These are phyloP conservation scores for Boletales sp. DNA, from an alignment of 768 basidiomycete species.

Conservation along the genomic window DNA sequence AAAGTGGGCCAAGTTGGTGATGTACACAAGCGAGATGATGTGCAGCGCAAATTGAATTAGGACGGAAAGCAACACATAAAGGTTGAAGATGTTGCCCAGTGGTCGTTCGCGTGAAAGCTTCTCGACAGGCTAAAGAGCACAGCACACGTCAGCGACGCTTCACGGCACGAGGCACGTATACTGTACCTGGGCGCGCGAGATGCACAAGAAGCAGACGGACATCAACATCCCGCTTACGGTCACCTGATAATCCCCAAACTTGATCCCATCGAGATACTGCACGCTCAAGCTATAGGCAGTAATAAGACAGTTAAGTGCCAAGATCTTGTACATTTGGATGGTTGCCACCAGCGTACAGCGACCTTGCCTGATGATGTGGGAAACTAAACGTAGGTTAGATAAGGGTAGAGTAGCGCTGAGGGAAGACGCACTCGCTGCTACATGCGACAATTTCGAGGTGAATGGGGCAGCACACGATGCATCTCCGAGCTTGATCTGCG, in stretches of 20 bases:
- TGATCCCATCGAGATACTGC: slow-evolving; percentile 97
- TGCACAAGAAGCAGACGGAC: slow-evolving; percentile 98
- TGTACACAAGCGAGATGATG: slow-evolving; percentile 86
- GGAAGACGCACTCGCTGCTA: slow-evolving; percentile 77
- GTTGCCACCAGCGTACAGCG: slow-evolving; percentile 98
- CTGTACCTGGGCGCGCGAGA: slow-evolving; percentile 91
- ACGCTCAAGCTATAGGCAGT: slow-evolving; percentile 98
- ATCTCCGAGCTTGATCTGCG: slow-evolving; percentile 99
- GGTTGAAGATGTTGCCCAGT: slow-evolving; percentile 92
- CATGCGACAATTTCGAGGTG: slow-evolving; percentile 97
- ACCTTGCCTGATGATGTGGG: slow-evolving; percentile 96
- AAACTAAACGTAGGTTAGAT: slow-evolving; percentile 49
- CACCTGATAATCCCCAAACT: slow-evolving; percentile 98
- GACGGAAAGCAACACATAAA: slow-evolving; percentile 91
- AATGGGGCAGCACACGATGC: slow-evolving; percentile 98
- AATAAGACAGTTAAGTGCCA: slow-evolving; percentile 96
- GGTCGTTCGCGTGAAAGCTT: slow-evolving; percentile 92
- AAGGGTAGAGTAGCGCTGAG: not conserved
- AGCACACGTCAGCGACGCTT: slow-evolving; percentile 1
- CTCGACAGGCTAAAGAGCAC: slow-evolving; percentile 88
- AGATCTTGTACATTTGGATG: slow-evolving; percentile 99
- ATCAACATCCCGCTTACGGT: slow-evolving; percentile 91
- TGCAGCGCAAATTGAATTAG: slow-evolving; percentile 92
- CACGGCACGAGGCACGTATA: not conserved
- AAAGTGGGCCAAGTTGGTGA: slow-evolving; percentile 78